phyloP scores from a whole-genome alignment of 495 filamentous ascomycete genomes.

The Sordaria brevicollis region DNA sequence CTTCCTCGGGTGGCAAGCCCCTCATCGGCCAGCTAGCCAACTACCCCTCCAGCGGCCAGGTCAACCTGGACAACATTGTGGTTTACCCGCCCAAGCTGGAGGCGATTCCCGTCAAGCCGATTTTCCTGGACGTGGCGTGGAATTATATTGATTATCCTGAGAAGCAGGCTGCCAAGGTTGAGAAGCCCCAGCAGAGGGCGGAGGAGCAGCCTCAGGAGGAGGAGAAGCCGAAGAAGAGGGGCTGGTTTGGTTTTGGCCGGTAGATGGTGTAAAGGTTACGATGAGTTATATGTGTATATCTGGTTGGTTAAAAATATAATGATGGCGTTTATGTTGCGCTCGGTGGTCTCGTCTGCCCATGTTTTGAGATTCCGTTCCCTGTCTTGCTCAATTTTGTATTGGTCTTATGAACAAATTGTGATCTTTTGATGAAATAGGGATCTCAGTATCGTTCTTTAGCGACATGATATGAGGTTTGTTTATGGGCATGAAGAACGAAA shows the following conservation, averaged over 20 bases:
- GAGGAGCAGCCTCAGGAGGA: constrained; percentile 33
- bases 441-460: too few species aligned
- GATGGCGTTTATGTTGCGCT: too few species aligned
- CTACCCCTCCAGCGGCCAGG: constrained; percentile 49
- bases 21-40: constrained; percentile 64
- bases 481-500: too few species aligned
- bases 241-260: constrained; percentile 87
- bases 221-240: constrained; percentile 52
- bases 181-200: constrained; percentile 3
- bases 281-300: not conserved
- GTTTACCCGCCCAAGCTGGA: constrained; percentile 75
- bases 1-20: constrained; percentile 27
- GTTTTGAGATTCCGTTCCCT: too few species aligned
- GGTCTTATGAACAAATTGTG: too few species aligned
- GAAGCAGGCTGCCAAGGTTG: constrained; percentile 16
- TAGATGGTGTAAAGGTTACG: constrained; percentile 27
- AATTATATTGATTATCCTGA: constrained; percentile 96
- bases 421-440: too few species aligned
- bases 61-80: constrained; percentile 72
- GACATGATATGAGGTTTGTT: too few species aligned
- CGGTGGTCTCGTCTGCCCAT: too few species aligned
- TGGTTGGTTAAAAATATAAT: not conserved
- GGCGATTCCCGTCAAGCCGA: constrained; percentile 82
- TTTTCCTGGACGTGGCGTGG: constrained; percentile 95
- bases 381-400: too few species aligned